Evolutionary conservation across 2,329 filamentous ascomycete genomes (phyloP).

Genomic region (Bertia moriformis): DNA sequence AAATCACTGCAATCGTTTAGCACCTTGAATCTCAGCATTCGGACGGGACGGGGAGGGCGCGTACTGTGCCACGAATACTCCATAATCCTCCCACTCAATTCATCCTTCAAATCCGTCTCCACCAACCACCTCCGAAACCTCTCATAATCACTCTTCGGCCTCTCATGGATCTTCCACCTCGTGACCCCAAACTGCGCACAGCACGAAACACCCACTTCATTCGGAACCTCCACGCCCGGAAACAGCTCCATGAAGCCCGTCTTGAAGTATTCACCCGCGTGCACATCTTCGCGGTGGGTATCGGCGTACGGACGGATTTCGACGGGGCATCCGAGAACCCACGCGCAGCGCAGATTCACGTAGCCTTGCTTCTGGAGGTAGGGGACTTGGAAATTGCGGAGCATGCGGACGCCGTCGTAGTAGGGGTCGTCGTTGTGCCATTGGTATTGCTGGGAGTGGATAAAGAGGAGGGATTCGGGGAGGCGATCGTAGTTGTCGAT

Average conservation of each 20-base stretch:
- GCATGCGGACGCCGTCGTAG: slow-evolving; percentile 23
- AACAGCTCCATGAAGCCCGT: slow-evolving; percentile 10
- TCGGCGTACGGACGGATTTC: slow-evolving; percentile 10
- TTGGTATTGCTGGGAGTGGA: slow-evolving; percentile 12
- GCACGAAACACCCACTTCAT: slow-evolving; percentile 2
- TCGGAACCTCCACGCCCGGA: slow-evolving; percentile 3
- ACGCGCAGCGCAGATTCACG: slow-evolving; percentile 31
- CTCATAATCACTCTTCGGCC: slow-evolving; percentile 38
- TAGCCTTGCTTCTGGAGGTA: slow-evolving; percentile 29
- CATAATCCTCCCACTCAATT: slow-evolving; percentile 22
- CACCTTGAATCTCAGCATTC: too few species aligned
- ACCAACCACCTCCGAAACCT: slow-evolving; percentile 31
- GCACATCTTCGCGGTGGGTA: slow-evolving; percentile 3
- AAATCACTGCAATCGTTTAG: slow-evolving; percentile 28
- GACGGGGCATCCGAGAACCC: slow-evolving; percentile 25
- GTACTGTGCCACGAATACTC: slow-evolving; percentile 9
- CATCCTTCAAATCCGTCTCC: slow-evolving; percentile 22
- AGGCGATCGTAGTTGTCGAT: slow-evolving; percentile 15
- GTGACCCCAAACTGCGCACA: slow-evolving; percentile 36
- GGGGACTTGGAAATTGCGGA: slow-evolving; percentile 20
- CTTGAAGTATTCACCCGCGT: slow-evolving; percentile 5
- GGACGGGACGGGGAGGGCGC: neutral
- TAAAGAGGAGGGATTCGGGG: slow-evolving; percentile 14
- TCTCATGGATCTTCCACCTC: slow-evolving; percentile 49
- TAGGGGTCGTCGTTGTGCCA: slow-evolving; percentile 21